These are phyloP conservation scores for Daldinia grandis DNA, from an alignment of 495 filamentous ascomycete genomes.

Conservation along the genomic window DNA sequence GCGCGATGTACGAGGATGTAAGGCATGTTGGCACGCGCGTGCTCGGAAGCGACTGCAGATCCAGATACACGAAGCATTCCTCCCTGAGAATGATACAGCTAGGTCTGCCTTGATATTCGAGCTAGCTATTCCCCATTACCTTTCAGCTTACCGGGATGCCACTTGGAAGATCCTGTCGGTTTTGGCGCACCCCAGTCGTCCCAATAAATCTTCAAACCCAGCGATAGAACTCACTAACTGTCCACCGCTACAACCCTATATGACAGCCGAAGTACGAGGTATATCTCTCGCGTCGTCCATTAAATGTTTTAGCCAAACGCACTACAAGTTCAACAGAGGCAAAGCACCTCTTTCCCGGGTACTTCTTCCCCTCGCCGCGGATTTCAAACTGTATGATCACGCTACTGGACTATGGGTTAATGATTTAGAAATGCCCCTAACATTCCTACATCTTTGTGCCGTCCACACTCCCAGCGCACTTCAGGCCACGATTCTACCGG, in stretches of 20 bases:
- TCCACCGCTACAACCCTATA: constrained; percentile 27
- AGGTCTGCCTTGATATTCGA: constrained; percentile 55
- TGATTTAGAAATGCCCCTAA: constrained; percentile 38
- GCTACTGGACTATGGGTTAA: constrained; percentile 45
- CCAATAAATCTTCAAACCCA: constrained; percentile 8
- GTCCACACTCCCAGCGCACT: constrained; percentile 46
- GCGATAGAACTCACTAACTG: constrained; percentile 34
- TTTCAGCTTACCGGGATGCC: constrained; percentile 56
- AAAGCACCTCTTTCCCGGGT: constrained; percentile 34
- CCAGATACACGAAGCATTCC: constrained; percentile 54
- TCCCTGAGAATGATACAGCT: constrained; percentile 48
- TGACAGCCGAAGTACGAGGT: neutral
- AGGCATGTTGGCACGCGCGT: constrained; percentile 35
- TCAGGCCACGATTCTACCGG: constrained; percentile 31
- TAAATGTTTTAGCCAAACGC: constrained; percentile 49
- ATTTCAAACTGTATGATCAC: constrained; percentile 42
- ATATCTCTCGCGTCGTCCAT: constrained; percentile 46
- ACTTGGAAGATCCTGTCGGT: constrained; percentile 52
- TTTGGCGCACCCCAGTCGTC: constrained; percentile 32
- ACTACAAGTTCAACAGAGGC: constrained; percentile 41
- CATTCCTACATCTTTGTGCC: constrained; percentile 51
- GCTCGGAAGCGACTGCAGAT: constrained; percentile 47
- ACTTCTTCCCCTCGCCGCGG: constrained; percentile 29
- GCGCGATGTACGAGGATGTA: constrained; percentile 45
- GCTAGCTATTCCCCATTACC: constrained; percentile 47